Percentiles rank a stretch among this genome's conserved stretches.
These are phyloP conservation scores for Wickerhamiella allomyrinae DNA, from an alignment of 805 yeast genomes.

Conservation along the genomic window DNA sequence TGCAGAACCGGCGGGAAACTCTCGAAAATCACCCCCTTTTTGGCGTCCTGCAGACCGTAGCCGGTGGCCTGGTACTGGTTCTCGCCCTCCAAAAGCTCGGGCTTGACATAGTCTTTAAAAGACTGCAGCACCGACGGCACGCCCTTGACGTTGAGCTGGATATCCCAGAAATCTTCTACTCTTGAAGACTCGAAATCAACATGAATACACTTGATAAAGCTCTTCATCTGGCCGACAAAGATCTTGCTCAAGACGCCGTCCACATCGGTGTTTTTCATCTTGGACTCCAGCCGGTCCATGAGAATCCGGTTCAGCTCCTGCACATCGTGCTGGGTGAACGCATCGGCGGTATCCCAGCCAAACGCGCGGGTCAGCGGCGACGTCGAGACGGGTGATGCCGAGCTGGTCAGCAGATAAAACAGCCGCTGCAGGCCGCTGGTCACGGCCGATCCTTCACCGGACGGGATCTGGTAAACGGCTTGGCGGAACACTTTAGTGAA, in stretches of 20 bases:
- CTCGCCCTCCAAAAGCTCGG: constrained; percentile 84
- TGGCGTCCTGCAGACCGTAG: constrained; percentile 85
- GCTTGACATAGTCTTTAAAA: constrained; percentile 74
- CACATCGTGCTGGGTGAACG: constrained; percentile 95
- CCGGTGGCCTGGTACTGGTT: constrained; percentile 90
- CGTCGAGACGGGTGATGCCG: constrained; percentile 69
- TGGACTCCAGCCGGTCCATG: constrained; percentile 84
- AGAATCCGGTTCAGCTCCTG: constrained; percentile 90
- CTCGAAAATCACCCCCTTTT: constrained; percentile 87
- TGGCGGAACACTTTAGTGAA: constrained; percentile 72
- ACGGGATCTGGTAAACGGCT: constrained; percentile 81
- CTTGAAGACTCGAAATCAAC: constrained; percentile 89
- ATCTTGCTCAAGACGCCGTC: constrained; percentile 63
- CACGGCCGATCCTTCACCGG: constrained; percentile 48
- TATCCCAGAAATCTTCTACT: constrained; percentile 94
- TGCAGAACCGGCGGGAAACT: constrained; percentile 87
- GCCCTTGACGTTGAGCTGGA: constrained; percentile 84
- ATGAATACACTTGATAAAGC: constrained; percentile 80
- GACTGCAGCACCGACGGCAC: constrained; percentile 57
- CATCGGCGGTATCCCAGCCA: constrained; percentile 95
- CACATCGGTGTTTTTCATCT: constrained; percentile 78
- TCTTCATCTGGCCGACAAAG: constrained; percentile 94
- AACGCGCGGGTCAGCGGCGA: constrained; percentile 76
- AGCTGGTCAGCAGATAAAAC: constrained; percentile 64
- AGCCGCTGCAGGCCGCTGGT: constrained; percentile 77